A percentile compares a stretch with the other conserved stretches of the same genome.
These are phyloP conservation scores for Artemisia tridentata DNA, from an alignment of 129 eudicot species.

Conservation along the genomic window DNA sequence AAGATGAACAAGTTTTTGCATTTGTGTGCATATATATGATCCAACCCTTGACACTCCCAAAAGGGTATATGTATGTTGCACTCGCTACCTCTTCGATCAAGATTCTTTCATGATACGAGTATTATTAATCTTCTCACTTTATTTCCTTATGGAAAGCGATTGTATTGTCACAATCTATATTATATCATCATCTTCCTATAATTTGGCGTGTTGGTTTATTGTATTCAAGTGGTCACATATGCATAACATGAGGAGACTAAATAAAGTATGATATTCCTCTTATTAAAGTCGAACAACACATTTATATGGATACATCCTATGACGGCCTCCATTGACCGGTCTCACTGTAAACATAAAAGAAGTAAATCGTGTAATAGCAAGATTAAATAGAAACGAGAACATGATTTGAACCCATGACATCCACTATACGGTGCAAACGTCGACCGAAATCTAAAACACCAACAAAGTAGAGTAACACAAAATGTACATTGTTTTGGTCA, in stretches of 20 bases:
- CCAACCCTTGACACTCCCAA: constrained; percentile 11
- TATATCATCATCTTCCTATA: not conserved
- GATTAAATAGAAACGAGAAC: too few relatives aligned
- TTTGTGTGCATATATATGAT: not conserved
- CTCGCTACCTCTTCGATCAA: not conserved
- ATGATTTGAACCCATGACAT: too few relatives aligned
- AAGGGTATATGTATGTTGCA: constrained; percentile 13
- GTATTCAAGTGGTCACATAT: too few relatives aligned
- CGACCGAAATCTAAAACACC: too few relatives aligned
- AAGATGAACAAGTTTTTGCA: not conserved
- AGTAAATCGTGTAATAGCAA: too few relatives aligned
- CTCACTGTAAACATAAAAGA: too few relatives aligned
- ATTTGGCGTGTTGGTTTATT: too few relatives aligned
- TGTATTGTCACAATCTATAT: constrained; percentile 15
- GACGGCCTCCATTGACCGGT: too few relatives aligned
- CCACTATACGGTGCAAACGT: too few relatives aligned
- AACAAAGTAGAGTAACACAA: too few relatives aligned
- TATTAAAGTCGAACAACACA: not conserved
- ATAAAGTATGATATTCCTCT: not conserved
- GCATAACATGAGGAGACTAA: not conserved
- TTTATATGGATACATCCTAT: too few relatives aligned
- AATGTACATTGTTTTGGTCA: too few relatives aligned
- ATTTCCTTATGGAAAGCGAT: constrained; percentile 5
- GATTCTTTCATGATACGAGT: not conserved
- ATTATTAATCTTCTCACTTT: constrained; percentile 3